phyloP scores from a whole-genome alignment of 352 stramenopile species.

The Phytophthora parvispora region DNA sequence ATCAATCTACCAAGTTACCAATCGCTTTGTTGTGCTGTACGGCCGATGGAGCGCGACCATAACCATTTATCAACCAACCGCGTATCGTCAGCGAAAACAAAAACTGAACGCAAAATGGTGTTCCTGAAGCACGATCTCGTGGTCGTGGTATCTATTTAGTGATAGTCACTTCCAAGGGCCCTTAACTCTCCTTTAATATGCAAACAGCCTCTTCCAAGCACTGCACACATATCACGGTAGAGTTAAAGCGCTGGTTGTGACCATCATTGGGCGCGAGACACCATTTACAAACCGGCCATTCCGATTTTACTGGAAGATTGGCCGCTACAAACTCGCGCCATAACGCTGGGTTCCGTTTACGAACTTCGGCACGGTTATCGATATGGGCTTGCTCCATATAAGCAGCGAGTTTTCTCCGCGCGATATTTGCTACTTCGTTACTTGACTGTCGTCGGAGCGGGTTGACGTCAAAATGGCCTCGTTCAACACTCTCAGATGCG shows the following conservation, averaged over 20 bases:
- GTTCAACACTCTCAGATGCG: slow-evolving; percentile 3
- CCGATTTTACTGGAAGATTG: slow-evolving; percentile 27
- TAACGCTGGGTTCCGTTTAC: slow-evolving; percentile 42
- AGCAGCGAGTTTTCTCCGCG: slow-evolving; percentile 24
- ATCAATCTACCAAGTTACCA: no score
- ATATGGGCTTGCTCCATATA: slow-evolving; percentile 50
- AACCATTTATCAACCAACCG: no score
- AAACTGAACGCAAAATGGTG: no score
- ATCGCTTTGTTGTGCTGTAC: no score
- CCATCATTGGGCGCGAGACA: slow-evolving; percentile 54
- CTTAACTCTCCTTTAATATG: slow-evolving; percentile 29
- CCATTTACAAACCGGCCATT: slow-evolving; percentile 42
- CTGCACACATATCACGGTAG: slow-evolving; percentile 52
- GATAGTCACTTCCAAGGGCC: neutral
- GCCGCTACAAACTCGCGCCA: slow-evolving; percentile 52
- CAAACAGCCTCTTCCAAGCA: slow-evolving; percentile 45
- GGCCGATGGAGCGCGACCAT: no score
- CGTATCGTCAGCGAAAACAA: no score
- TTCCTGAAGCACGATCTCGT: no score
- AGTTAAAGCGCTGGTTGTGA: slow-evolving; percentile 63
- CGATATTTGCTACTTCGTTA: slow-evolving; percentile 8
- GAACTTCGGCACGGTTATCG: slow-evolving; percentile 40
- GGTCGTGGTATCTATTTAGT: no score
- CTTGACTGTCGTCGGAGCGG: slow-evolving; percentile 4
- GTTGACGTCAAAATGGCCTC: slow-evolving; percentile 7